phyloP scores from a whole-genome alignment of 1,284 basidiomycete genomes.

The Schizopora paradoxa region DNA sequence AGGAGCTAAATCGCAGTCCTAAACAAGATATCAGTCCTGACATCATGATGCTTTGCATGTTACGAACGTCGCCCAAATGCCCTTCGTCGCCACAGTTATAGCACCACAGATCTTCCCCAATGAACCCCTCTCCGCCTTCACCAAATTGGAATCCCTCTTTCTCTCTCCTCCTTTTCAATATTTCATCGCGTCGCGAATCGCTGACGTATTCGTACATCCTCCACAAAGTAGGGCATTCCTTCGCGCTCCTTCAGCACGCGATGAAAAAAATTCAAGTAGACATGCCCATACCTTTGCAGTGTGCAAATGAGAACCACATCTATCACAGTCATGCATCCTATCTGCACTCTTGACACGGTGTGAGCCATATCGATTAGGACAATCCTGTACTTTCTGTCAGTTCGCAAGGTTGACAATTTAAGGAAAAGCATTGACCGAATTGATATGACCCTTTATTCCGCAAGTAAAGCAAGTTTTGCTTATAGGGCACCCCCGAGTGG shows the following conservation, averaged over 20 bases:
- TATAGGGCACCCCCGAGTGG: slow-evolving; percentile 78
- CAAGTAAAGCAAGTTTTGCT: slow-evolving; percentile 83
- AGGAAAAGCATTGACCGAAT: slow-evolving; percentile 42
- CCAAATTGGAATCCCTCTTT: slow-evolving; percentile 49
- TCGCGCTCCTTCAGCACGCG: slow-evolving; percentile 4
- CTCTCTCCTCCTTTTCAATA: slow-evolving; percentile 43
- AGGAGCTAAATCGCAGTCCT: slow-evolving; percentile 68
- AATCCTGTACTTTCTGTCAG: slow-evolving; percentile 44
- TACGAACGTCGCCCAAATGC: slow-evolving; percentile 79
- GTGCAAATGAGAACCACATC: slow-evolving; percentile 71
- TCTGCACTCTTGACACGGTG: slow-evolving; percentile 25
- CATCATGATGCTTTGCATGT: slow-evolving; percentile 3
- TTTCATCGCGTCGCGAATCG: slow-evolving; percentile 45
- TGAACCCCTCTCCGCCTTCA: slow-evolving; percentile 74
- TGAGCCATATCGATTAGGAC: slow-evolving; percentile 57
- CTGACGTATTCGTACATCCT: slow-evolving; percentile 77
- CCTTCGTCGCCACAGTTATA: slow-evolving; percentile 81
- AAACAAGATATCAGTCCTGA: slow-evolving; percentile 1
- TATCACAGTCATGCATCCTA: slow-evolving; percentile 54
- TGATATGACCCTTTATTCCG: slow-evolving; percentile 83
- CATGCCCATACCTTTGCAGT: slow-evolving; percentile 54
- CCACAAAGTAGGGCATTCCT: slow-evolving; percentile 90
- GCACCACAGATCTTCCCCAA: slow-evolving; percentile 74
- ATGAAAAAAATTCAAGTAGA: slow-evolving; percentile 2
- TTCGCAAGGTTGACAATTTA: neutral